phyloP scores from a whole-genome alignment of 2,329 filamentous ascomycete genomes.

The Diaporthe vexans region DNA sequence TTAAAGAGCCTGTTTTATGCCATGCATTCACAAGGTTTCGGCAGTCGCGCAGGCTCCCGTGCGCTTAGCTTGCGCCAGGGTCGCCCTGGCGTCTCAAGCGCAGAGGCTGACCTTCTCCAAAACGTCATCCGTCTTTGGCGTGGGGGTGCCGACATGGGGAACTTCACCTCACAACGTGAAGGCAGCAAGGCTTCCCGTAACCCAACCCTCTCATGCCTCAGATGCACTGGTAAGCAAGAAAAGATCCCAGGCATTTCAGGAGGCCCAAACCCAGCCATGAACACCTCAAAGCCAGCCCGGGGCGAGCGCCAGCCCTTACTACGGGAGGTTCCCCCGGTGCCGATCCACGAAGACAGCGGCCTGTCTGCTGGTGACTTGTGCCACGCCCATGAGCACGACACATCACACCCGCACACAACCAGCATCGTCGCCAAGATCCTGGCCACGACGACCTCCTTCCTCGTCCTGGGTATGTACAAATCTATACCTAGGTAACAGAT shows the following conservation, averaged over 20 bases:
- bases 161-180: not conserved
- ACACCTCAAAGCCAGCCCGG: not conserved
- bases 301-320: conserved; percentile 8
- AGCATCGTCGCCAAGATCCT: conserved; percentile 22
- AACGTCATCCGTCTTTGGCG: not conserved
- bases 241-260: not conserved
- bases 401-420: not conserved
- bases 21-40: too few relatives aligned
- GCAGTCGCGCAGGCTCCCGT: not conserved
- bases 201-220: not conserved
- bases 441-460: conserved; percentile 44
- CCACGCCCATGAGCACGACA: conserved; percentile 23
- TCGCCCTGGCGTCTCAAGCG: not conserved
- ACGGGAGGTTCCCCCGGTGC: not conserved
- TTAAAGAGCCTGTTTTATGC: too few relatives aligned
- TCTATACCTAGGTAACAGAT: too few relatives aligned
- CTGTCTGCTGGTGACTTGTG: not conserved
- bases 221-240: not conserved
- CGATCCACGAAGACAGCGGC: conserved; percentile 8
- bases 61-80: not conserved
- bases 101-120: not conserved
- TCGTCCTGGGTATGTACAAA: conserved; percentile 44
- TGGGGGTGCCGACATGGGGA: not conserved
- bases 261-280: not conserved
- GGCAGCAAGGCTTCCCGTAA: not conserved